phyloP scores from a whole-genome alignment of 768 basidiomycete species.

The Agaricus bisporus region DNA sequence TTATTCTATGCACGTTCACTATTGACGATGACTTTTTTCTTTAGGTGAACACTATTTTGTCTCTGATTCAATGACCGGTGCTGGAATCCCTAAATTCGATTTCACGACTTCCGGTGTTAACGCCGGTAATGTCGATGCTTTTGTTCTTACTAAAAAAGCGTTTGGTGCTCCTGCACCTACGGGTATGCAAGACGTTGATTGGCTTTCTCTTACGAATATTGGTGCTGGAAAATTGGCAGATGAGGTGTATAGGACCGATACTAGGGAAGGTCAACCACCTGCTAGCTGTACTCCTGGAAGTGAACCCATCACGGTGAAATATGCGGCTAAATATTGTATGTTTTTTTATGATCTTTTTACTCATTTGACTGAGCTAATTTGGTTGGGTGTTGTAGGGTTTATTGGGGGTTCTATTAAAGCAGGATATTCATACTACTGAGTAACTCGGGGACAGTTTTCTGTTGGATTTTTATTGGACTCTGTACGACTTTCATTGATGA shows the following conservation, averaged over 20 bases:
- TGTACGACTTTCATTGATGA: too few relatives aligned
- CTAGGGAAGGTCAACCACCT: constrained; percentile 46
- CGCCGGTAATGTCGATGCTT: constrained; percentile 31
- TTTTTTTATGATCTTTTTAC: background rate
- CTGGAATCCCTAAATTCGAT: constrained; percentile 43
- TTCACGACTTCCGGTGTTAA: constrained; percentile 33
- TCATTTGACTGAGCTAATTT: too few relatives aligned
- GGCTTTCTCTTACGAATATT: constrained; percentile 37
- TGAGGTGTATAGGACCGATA: constrained; percentile 43
- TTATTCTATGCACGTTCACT: too few relatives aligned
- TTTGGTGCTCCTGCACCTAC: constrained; percentile 31
- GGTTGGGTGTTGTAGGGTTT: background rate
- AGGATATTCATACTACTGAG: too few relatives aligned
- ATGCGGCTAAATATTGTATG: constrained; percentile 48
- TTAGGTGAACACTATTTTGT: constrained; percentile 49
- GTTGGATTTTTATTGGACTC: too few relatives aligned
- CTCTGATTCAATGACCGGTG: constrained; percentile 33
- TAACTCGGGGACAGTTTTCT: too few relatives aligned
- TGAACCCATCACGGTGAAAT: constrained; percentile 39
- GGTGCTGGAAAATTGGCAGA: constrained; percentile 37
- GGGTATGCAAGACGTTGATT: constrained; percentile 38
- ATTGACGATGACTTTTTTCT: too few relatives aligned
- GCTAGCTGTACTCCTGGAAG: constrained; percentile 34
- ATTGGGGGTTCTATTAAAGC: background rate
- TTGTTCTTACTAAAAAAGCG: constrained; percentile 33